Base-by-base conservation (phyloP, 257 asterid genomes). In the Solanum rostratum region DNA sequence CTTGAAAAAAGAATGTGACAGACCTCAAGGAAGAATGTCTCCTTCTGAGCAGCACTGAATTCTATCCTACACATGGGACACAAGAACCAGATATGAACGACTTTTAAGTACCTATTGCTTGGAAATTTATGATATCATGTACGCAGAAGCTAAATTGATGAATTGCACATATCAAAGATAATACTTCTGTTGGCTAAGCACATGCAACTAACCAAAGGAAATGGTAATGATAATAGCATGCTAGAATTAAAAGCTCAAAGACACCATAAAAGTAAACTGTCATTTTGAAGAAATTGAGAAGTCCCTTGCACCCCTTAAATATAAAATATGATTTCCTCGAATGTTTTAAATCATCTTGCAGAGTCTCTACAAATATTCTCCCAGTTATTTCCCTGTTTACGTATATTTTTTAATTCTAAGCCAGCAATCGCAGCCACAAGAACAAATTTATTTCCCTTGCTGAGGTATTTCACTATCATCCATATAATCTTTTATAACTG, bases 11-110 rank as follows among this genome's bases (percentile, higher is more conserved):
- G 52, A 69, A 69, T 69, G 79, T 1, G 59, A 74, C 81, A 24
- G 59, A 96, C 99, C 98, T 95, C 95, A 79, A 89, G 88, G 88
- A 96, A 93, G 89, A 93, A 87, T 83, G 91, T 85, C 89, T 94
- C 98, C 92, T 90, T 95, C 85, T 92, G 98, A 54, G 91, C 89
- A 85, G 89, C 91, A 79, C 95, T 84, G 88, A 96, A 93, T 82
- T 95, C 99, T 62, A 93, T 90, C 99, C 99, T 96, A 80, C 83
- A 87, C 60, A 87, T 84, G 79, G 85, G 88, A 85, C 71, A 88
- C 59, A 83, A 39, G 86, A 88, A 86, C 81, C 81, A 46, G 81
- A 22, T 41, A 74, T 74, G 41, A 74, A 74, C 60, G 18, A 46
- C 57, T 43, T 24, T 71, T n/a, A 73, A 74, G 57, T 74, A 49